These are phyloP conservation scores for Salvia rosmarinus DNA, from an alignment of 257 asterid species.

Conservation along the genomic window DNA sequence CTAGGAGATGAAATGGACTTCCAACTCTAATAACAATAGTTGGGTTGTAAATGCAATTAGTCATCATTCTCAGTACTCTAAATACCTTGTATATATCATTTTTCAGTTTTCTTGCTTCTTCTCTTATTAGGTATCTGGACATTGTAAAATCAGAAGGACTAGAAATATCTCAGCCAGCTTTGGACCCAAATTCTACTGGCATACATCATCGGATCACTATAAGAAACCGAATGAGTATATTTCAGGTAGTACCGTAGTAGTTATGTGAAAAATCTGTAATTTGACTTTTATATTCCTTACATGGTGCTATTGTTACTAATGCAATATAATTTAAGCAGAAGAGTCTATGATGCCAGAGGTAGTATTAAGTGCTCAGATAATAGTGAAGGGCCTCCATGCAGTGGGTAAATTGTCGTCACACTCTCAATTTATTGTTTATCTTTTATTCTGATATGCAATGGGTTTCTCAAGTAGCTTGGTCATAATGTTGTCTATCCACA, in stretches of 20 bases:
- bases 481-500: slow-evolving; percentile 2
- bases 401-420: slow-evolving; percentile 59
- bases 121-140: slow-evolving; percentile 59
- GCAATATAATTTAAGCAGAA: slow-evolving; percentile 54
- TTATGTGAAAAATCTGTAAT: slow-evolving; percentile 22
- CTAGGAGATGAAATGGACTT: background rate
- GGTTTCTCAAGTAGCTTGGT: slow-evolving; percentile 6
- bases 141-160: slow-evolving; percentile 79
- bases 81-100: slow-evolving; percentile 6
- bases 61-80: slow-evolving; percentile 15
- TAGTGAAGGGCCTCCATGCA: slow-evolving; percentile 88
- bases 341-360: slow-evolving; percentile 79
- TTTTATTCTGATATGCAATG: slow-evolving; percentile 16
- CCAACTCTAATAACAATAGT: background rate
- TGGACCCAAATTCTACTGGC: slow-evolving; percentile 95
- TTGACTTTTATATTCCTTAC: slow-evolving; percentile 29
- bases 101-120: slow-evolving; percentile 21
- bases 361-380: slow-evolving; percentile 69
- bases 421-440: background rate
- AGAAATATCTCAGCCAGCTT: slow-evolving; percentile 95
- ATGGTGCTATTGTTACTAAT: slow-evolving; percentile 30
- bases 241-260: slow-evolving; percentile 79
- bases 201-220: slow-evolving; percentile 89
- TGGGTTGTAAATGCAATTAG: slow-evolving; percentile 8
- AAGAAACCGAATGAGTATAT: slow-evolving; percentile 61